Base-by-base conservation (phyloP, 371 early-diverging fungal species). In the Umbelopsis sp. region DNA sequence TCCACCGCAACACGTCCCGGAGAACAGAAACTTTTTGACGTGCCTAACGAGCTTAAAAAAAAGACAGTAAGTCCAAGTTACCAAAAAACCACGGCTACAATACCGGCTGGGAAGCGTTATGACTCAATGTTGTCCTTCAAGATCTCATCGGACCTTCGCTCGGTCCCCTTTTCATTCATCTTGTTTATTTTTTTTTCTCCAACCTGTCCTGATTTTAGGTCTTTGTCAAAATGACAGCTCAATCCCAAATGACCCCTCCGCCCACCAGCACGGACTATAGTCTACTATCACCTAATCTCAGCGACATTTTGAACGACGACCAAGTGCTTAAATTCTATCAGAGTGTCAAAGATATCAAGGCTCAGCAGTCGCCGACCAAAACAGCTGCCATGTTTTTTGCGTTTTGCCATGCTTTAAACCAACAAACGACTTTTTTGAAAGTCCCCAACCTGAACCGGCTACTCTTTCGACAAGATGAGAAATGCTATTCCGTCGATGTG, bases 321-420 rank as follows among this genome's bases (percentile, higher is more conserved):
- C 76, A 80, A 10, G 79, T 83, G 11, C 48, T 83, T 10, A 68
- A 81, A 9, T 83, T 83, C 46, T 83, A 83, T 65, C 83, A 83
- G 64, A 79, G 81, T 63, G 83, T 83, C 20, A 83, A 83, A 63
- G 83, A 83, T 64, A 83, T 83, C 67, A 80, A 75, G 65, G 76
- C 80, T 4, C 83, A 80, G 51, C 76, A 72, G 10, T 75, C 76
- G 1, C 81, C 83, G 3, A 73, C 71, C 18, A 79, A 80, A 63
- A 83, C 83, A 2, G 76, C 76, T 0, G 76, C 80, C 73, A 80
- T 83, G 83, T 83, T 83, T 62, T 83, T 80, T 70, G 83, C 83
- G 0, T 70, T 83, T 24, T 83, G 81, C 48, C 83, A 83, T 68
- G 83, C 83, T 8, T 48, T 83, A 8, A 81, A 81, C 14, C 81